Conservation (phyloP, 1,284 basidiomycete species). For the Singerocomus inundabilis region DNA sequence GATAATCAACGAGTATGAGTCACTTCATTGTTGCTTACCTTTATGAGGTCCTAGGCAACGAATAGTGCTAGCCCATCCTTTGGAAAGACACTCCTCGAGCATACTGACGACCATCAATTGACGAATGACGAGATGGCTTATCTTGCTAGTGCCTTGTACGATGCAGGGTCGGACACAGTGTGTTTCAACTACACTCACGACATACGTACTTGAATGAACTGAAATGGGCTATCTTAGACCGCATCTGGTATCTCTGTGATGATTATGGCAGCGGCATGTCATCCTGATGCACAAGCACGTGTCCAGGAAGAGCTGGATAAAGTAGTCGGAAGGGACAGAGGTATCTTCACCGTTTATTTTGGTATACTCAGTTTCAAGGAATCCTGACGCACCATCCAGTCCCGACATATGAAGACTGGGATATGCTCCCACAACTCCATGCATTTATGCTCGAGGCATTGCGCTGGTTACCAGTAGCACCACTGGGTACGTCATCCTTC, state of each 20-base stretch:
- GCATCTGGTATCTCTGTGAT: slow-evolving; percentile 55
- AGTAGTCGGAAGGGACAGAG: slow-evolving; percentile 53
- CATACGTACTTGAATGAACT: background rate
- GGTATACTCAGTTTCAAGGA: background rate
- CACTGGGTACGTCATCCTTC: slow-evolving; percentile 15
- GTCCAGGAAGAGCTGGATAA: slow-evolving; percentile 62
- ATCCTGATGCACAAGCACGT: slow-evolving; percentile 51
- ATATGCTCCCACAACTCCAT: no score
- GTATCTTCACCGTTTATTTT: no score
- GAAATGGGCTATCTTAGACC: slow-evolving; percentile 34
- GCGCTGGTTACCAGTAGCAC: slow-evolving; percentile 39
- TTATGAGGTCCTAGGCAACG: slow-evolving; percentile 20
- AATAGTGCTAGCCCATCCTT: slow-evolving; percentile 47
- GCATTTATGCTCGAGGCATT: slow-evolving; percentile 38
- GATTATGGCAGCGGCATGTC: slow-evolving; percentile 63
- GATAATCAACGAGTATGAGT: no score
- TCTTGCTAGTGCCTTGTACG: slow-evolving; percentile 62
- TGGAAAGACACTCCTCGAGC: slow-evolving; percentile 54
- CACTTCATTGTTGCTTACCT: slow-evolving; percentile 5
- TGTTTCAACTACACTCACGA: background rate
- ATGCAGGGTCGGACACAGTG: slow-evolving; percentile 64
- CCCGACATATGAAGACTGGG: background rate
- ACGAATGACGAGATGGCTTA: slow-evolving; percentile 56
- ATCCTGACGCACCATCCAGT: background rate
- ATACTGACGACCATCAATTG: slow-evolving; percentile 48